Evolutionary conservation across 129 eudicot genomes (phyloP), one percentile per base, ranked within the genome.

Genomic region (Chrysanthemum seticuspe): DNA sequence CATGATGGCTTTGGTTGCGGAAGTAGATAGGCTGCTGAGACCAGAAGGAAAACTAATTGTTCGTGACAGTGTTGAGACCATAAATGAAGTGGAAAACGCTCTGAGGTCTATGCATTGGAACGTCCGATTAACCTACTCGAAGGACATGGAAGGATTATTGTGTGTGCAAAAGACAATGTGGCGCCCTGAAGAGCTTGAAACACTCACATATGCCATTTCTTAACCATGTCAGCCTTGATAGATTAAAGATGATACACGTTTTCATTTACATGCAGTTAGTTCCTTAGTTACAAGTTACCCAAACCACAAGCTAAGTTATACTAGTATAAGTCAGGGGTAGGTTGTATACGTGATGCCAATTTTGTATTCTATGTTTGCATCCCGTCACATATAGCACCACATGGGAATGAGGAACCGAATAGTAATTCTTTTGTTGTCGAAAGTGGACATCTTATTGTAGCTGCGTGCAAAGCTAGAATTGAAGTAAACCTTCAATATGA

Each of bases 271-370:
- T 58, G 11, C 13, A 16, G 10, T 56, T n/a, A 16, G 27, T 55
- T 55, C 61, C 27, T 56, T 56, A 56, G 61, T 16, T 56, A 21
- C 61, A 56, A 56, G 61, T 56, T 56, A 56, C 12, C 18, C 61
- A 0, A 8, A 16, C 61, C 61, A 19, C 34, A 58, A 16, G 5
- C 31, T 58, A 16, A 58, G 63, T 19, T 58, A 9, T 18, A 23
- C 25, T 23, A 58, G 34, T 58, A 58, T 58, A 58, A 19, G 13
- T 58, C 5, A 58, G 12, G 13, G 14, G 31, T 58, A 19, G 63
- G 13, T 11, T 57, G 62, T 57, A 57, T 57, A 57, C 29, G 4
- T 16, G 19, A 57, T 2, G 29, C 27, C 62, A 55, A 54, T 54
- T 54, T 18, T 55, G 16, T 6, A 16, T 10, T 58, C 31, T 58